Conservation (phyloP, 805 yeast species). For the Metschnikowia cubensis region DNA sequence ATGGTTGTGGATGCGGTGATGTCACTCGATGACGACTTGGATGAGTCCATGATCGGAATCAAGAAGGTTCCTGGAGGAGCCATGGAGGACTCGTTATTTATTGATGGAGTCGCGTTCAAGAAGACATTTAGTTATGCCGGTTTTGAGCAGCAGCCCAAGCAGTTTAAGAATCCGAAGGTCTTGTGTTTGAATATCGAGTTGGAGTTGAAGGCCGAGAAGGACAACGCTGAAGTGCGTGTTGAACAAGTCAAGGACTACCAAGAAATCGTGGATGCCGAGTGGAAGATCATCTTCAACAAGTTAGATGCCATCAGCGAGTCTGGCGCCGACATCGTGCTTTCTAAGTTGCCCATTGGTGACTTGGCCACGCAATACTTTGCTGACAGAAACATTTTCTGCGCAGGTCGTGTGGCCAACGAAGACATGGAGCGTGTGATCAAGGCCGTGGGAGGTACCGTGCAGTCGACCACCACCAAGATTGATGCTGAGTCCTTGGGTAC, state of each 20-base stretch:
- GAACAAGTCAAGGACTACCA: constrained; percentile 93
- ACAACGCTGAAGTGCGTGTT: constrained; percentile 96
- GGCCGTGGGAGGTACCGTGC: constrained; percentile 92
- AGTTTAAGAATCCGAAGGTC: constrained; percentile 73
- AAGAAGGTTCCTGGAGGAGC: constrained; percentile 96
- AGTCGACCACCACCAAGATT: constrained; percentile 70
- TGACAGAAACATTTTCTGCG: constrained; percentile 93
- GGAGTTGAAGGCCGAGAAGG: constrained; percentile 97
- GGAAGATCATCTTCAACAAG: constrained; percentile 88
- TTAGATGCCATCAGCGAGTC: constrained; percentile 75
- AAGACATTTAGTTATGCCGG: constrained; percentile 98
- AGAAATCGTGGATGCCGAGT: constrained; percentile 97
- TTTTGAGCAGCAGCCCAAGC: constrained; percentile 96
- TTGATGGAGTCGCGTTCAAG: constrained; percentile 95
- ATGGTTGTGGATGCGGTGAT: constrained; percentile 97
- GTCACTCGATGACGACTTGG: constrained; percentile 78
- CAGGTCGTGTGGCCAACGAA: constrained; percentile 86
- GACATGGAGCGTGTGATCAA: constrained; percentile 89
- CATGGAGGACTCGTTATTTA: constrained; percentile 85
- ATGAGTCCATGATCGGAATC: constrained; percentile 88
- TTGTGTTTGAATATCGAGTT: constrained; percentile 85
- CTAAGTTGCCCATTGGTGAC: constrained; percentile 96
- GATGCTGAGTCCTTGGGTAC: constrained; percentile 54
- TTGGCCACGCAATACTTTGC: constrained; percentile 98
- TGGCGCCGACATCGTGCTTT: constrained; percentile 90